These are phyloP conservation scores for Bassia scoparia DNA, from an alignment of 148 eudicot species.

Conservation along the genomic window DNA sequence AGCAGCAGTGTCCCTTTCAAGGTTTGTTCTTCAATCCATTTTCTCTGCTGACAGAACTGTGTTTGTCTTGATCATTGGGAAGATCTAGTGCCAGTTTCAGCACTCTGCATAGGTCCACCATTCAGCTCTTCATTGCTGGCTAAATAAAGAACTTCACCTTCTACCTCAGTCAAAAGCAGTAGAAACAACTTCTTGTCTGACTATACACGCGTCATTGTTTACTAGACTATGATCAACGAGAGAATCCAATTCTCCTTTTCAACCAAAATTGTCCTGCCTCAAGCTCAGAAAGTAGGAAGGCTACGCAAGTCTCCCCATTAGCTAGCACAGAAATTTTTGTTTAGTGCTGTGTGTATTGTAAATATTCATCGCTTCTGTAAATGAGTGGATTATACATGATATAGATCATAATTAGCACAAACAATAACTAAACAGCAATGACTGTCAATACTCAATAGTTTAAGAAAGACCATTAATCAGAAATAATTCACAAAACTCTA, in stretches of 20 bases:
- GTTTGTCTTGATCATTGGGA: slow-evolving; percentile 10
- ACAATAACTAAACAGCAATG: not conserved
- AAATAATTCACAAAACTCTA: no score
- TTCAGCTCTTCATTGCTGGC: not conserved
- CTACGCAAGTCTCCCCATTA: slow-evolving; percentile 8
- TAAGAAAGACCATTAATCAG: no score
- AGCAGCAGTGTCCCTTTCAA: slow-evolving; percentile 5
- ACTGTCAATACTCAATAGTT: not conserved
- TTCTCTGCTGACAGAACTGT: slow-evolving; percentile 2
- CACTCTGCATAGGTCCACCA: not conserved
- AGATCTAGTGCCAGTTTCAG: slow-evolving; percentile 8
- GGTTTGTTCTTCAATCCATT: slow-evolving; percentile 16
- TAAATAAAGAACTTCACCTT: slow-evolving; percentile 5
- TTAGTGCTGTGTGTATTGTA: slow-evolving; percentile 39
- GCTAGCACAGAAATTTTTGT: slow-evolving; percentile 8
- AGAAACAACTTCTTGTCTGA: slow-evolving; percentile 5
- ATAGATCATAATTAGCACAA: not conserved
- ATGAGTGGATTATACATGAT: not conserved
- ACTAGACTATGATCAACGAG: slow-evolving; percentile 4
- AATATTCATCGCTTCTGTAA: slow-evolving; percentile 41
- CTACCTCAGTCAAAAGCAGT: not conserved
- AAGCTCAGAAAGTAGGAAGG: slow-evolving; percentile 12
- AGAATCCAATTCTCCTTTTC: not conserved
- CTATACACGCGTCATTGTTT: slow-evolving; percentile 14
- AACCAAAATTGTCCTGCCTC: slow-evolving; percentile 1